Conservation (phyloP, 805 yeast genomes). For the Metschnikowia colocasiae region DNA sequence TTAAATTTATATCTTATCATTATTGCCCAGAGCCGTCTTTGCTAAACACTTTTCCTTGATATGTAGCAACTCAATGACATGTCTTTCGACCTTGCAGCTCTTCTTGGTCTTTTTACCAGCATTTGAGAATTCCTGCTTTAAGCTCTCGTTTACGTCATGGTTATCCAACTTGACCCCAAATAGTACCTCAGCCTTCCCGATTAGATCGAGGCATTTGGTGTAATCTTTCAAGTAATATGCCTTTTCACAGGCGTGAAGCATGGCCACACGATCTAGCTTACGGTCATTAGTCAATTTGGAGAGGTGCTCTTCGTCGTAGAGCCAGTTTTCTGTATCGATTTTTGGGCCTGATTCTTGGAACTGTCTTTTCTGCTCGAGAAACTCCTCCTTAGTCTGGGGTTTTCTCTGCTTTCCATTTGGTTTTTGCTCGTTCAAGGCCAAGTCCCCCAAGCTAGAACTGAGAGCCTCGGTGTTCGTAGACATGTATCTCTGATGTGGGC, state of each 20-base stretch:
- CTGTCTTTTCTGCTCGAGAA: constrained; percentile 44
- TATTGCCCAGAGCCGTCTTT: constrained; percentile 11
- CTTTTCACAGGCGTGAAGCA: constrained; percentile 60
- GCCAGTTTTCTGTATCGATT: constrained; percentile 45
- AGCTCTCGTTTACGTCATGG: constrained; percentile 23
- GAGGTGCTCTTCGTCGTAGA: constrained; percentile 25
- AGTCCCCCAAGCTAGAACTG: neutral
- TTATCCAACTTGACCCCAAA: constrained; percentile 24
- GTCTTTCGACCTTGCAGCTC: constrained; percentile 42
- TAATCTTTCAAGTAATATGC: constrained; percentile 57
- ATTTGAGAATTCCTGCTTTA: constrained; percentile 18
- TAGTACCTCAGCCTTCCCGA: constrained; percentile 34
- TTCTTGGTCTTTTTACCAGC: constrained; percentile 26
- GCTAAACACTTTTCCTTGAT: constrained; percentile 36
- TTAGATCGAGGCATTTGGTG: constrained; percentile 44
- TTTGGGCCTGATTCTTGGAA: constrained; percentile 58
- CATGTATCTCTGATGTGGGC: neutral
- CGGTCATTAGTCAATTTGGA: constrained; percentile 27
- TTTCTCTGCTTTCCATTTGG: constrained; percentile 43
- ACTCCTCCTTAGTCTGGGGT: constrained; percentile 69
- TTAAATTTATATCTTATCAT: neutral
- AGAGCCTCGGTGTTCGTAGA: neutral
- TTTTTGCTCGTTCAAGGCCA: neutral
- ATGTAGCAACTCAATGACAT: constrained; percentile 48
- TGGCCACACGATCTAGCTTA: constrained; percentile 53